Evolutionary conservation across 2,329 filamentous ascomycete species (phyloP).

Genomic region (Neofusicoccum ribis): DNA sequence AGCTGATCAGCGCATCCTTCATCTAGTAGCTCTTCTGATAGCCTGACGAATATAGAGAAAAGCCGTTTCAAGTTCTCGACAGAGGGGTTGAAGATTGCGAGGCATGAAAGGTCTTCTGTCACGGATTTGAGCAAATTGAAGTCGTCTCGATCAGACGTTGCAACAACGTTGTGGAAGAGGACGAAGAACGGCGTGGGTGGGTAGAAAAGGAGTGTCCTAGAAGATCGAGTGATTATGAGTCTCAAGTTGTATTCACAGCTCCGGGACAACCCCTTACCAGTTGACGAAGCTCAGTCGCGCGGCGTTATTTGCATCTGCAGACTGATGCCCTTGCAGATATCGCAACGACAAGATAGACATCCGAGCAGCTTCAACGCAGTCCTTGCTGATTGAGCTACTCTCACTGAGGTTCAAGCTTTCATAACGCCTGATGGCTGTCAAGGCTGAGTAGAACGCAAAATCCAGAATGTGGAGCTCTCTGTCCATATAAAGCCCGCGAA

Average conservation of each 20-base stretch:
- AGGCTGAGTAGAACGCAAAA: constrained; percentile 34
- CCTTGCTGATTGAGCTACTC: constrained; percentile 29
- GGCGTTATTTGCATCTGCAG: neutral
- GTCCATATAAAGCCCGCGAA: constrained; percentile 25
- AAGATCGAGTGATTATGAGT: neutral
- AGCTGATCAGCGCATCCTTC: neutral
- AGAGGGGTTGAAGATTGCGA: constrained; percentile 33
- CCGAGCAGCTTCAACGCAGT: constrained; percentile 33
- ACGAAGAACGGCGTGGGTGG: constrained; percentile 37
- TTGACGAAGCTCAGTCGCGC: constrained; percentile 2
- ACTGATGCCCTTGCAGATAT: constrained; percentile 28
- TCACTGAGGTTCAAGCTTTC: constrained; percentile 32
- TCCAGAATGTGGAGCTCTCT: constrained; percentile 25
- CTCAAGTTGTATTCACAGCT: no score
- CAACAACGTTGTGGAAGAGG: constrained; percentile 38
- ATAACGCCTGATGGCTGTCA: constrained; percentile 32
- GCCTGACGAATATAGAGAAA: constrained; percentile 30
- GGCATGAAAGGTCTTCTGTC: constrained; percentile 29
- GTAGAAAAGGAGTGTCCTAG: constrained; percentile 36
- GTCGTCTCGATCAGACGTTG: constrained; percentile 32
- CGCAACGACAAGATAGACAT: constrained; percentile 30
- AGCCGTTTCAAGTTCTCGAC: constrained; percentile 31
- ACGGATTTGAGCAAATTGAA: constrained; percentile 34
- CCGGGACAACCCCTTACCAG: neutral
- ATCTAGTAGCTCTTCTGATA: constrained; percentile 32